Evolutionary conservation across 148 eudicot genomes (phyloP), one percentile per base, ranked within the genome.

Genomic region (Rhododendron ferrugineum): DNA sequence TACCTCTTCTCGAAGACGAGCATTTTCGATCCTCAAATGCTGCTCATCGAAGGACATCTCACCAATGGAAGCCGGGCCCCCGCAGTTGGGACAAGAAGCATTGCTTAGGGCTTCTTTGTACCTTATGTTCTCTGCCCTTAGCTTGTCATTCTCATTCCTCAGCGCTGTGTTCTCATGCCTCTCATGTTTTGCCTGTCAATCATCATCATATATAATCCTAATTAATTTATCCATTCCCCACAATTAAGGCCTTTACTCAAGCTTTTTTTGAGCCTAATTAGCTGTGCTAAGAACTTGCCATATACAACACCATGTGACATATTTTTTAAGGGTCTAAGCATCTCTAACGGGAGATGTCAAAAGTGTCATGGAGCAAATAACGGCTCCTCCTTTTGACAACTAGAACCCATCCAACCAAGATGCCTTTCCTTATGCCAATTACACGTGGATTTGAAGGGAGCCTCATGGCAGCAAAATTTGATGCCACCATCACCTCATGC

Each of bases 41-140:
- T 95, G 97, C 87, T 95, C 98, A 16, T 95, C 98, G 52, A 93
- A 93, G 37, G 98, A 95, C 95, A 94, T 92, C 86, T 94, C 98
- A 14, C 98, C 98, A 81, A 93, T 89, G 34, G 97, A 92, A n/a
- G 95, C 95, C 0, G 98, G 97, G 14, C 96, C 94, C 5, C 98
- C 98, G 34, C 98, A 95, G 89, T 90, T 93, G 34, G 95, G 95
- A 79, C 98, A 95, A 73, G 93, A 88, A 10, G 96, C 94, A 82
- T 89, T 95, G 91, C 87, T 88, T 2, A 95, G 89, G 82, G 95
- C 94, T 85, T 93, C 96, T 84, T 92, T 95, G 91, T 90, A 93
- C 86, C 96, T 83, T 9, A 94, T 90, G 86, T 94, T 95, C 49
- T 95, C 97, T 0, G 97, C 92, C 6, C 95, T 85, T 47, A 95